Conservation (phyloP, 1,284 basidiomycete genomes). For the Anthracocystis panici-leucophaei region DNA sequence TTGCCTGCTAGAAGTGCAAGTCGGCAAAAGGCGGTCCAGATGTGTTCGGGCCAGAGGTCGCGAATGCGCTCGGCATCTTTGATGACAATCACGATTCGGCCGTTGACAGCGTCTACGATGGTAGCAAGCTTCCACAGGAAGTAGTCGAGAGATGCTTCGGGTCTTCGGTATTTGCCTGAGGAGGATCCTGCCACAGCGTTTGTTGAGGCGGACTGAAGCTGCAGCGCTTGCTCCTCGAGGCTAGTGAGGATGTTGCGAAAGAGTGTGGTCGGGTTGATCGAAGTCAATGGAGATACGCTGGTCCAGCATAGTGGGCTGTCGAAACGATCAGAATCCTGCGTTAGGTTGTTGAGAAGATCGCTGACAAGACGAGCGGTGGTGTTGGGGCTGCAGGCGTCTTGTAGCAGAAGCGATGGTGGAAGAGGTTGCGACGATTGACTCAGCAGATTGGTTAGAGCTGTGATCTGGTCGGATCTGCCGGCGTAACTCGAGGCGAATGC, state of each 20-base stretch:
- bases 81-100: conserved; percentile 48
- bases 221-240: conserved; percentile 28
- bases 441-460: conserved; percentile 22
- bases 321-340: neutral
- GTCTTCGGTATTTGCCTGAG: conserved; percentile 23
- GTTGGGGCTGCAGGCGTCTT: conserved; percentile 51
- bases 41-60: conserved; percentile 64
- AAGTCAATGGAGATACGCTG: conserved; percentile 40
- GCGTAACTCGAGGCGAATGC: conserved; percentile 8
- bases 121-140: conserved; percentile 35
- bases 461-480: conserved; percentile 34
- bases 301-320: conserved; percentile 22
- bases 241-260: conserved; percentile 43
- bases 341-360: conserved; percentile 21
- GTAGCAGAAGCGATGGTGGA: conserved; percentile 39
- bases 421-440: conserved; percentile 33
- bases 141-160: conserved; percentile 45
- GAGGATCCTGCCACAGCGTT: conserved; percentile 15
- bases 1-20: conserved; percentile 38
- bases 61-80: conserved; percentile 60
- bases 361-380: conserved; percentile 38
- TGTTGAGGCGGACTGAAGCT: neutral
- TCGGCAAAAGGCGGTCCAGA: conserved; percentile 56
- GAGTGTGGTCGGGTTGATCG: conserved; percentile 40
- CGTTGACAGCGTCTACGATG: conserved; percentile 14